Percentiles rank a stretch among this genome's conserved stretches.
phyloP scores from a whole-genome alignment of 2,329 filamentous ascomycete species.

The Tolypocladium nubicola region DNA sequence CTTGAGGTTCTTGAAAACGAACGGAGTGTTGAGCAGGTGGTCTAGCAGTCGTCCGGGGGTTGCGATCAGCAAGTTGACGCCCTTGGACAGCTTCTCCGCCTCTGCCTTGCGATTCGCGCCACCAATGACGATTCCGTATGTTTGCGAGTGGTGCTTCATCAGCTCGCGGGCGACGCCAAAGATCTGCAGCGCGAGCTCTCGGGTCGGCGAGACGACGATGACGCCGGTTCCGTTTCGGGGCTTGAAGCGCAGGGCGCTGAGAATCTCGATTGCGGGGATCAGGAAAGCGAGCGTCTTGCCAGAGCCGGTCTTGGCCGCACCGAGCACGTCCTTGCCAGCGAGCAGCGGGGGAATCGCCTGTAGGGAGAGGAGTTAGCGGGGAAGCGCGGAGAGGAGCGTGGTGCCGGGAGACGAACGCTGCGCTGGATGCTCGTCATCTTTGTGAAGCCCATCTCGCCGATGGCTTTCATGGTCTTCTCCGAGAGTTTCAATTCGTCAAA shows the following conservation, averaged over 20 bases:
- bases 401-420: slow-evolving; percentile 25
- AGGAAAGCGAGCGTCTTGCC: slow-evolving; percentile 95
- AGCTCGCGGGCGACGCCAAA: slow-evolving; percentile 91
- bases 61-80: slow-evolving; percentile 88
- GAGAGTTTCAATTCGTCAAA: slow-evolving; percentile 80
- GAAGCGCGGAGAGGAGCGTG: not conserved
- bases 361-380: not conserved
- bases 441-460: slow-evolving; percentile 84
- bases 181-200: slow-evolving; percentile 90
- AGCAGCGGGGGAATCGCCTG: slow-evolving; percentile 74
- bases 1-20: slow-evolving; percentile 86
- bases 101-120: slow-evolving; percentile 86
- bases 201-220: slow-evolving; percentile 83
- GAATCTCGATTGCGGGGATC: slow-evolving; percentile 88
- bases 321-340: slow-evolving; percentile 84
- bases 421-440: slow-evolving; percentile 94
- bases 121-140: slow-evolving; percentile 91
- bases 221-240: slow-evolving; percentile 88
- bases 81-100: slow-evolving; percentile 87
- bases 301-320: slow-evolving; percentile 90
- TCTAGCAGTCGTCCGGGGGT: slow-evolving; percentile 89
- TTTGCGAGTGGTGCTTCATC: slow-evolving; percentile 87
- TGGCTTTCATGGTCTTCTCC: slow-evolving; percentile 79
- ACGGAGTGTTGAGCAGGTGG: slow-evolving; percentile 87
- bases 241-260: slow-evolving; percentile 84